phyloP scores from a whole-genome alignment of 768 basidiomycete species.

The Ramaria sp. region DNA sequence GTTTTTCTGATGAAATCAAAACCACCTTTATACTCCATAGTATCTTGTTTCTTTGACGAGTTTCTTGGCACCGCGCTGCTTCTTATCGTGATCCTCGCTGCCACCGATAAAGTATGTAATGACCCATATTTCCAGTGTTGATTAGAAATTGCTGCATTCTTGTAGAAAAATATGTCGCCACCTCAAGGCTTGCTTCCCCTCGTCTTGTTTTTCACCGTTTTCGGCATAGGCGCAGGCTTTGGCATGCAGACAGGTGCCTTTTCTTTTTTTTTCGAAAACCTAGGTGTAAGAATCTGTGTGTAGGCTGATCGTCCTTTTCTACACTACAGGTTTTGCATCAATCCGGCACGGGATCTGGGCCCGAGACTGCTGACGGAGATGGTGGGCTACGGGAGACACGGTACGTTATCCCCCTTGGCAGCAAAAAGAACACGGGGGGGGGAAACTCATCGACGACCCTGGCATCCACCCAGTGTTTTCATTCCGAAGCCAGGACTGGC shows the following conservation, averaged over 20 bases:
- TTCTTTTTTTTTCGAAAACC: too few relatives aligned
- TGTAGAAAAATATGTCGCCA: constrained; percentile 30
- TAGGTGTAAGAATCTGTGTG: too few relatives aligned
- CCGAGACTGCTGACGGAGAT: constrained; percentile 59
- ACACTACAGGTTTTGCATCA: constrained; percentile 44
- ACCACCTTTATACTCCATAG: constrained; percentile 15
- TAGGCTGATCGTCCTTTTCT: too few relatives aligned
- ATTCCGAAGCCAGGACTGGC: too few relatives aligned
- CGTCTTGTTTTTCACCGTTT: constrained; percentile 41
- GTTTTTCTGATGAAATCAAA: neutral
- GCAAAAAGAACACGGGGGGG: too few relatives aligned
- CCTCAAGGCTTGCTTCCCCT: constrained; percentile 43
- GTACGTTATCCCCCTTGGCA: neutral
- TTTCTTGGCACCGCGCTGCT: constrained; percentile 48
- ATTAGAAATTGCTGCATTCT: too few relatives aligned
- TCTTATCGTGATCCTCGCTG: constrained; percentile 40
- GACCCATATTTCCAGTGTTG: too few relatives aligned
- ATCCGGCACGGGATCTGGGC: constrained; percentile 65
- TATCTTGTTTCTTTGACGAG: constrained; percentile 37
- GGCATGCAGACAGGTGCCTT: too few relatives aligned
- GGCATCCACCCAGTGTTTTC: too few relatives aligned
- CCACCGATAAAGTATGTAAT: constrained; percentile 40
- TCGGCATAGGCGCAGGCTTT: constrained; percentile 43
- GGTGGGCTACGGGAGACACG: constrained; percentile 55
- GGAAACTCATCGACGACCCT: too few relatives aligned